phyloP scores from a whole-genome alignment of 495 filamentous ascomycete species.

The Daldinia bambusicola region DNA sequence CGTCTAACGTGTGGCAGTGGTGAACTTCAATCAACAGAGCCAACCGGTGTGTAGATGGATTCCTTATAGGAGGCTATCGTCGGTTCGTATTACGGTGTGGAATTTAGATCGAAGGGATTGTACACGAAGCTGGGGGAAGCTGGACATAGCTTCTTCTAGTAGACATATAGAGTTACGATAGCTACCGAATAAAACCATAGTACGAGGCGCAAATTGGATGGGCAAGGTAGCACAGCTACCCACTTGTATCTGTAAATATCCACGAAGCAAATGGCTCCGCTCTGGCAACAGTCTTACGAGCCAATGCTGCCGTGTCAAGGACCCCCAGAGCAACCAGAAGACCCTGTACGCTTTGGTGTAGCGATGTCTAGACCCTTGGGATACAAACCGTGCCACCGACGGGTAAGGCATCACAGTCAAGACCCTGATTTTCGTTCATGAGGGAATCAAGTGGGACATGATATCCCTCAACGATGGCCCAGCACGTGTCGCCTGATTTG shows the following conservation, averaged over 20 bases:
- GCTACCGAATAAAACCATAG: slow-evolving; percentile 11
- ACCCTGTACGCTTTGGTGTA: slow-evolving; percentile 26
- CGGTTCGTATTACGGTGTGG: slow-evolving; percentile 12
- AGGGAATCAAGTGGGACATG: slow-evolving; percentile 44
- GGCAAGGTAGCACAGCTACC: slow-evolving; percentile 20
- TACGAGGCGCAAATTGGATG: background rate
- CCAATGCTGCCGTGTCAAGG: slow-evolving; percentile 12
- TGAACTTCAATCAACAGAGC: background rate
- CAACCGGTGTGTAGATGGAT: background rate
- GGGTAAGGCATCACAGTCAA: slow-evolving; percentile 46
- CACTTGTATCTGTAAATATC: slow-evolving; percentile 2
- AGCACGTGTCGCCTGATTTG: slow-evolving; percentile 47
- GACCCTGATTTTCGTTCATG: slow-evolving; percentile 38
- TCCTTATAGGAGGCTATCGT: background rate
- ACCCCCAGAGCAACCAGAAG: slow-evolving; percentile 10
- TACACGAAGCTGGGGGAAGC: slow-evolving; percentile 2
- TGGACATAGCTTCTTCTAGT: background rate
- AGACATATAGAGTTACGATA: slow-evolving; percentile 15
- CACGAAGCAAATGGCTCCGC: slow-evolving; percentile 7
- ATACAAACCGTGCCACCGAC: slow-evolving; percentile 45
- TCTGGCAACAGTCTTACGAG: background rate
- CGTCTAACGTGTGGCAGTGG: background rate
- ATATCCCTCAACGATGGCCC: slow-evolving; percentile 45
- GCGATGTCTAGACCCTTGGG: slow-evolving; percentile 35
- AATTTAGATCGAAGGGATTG: background rate